Conservation (phyloP, 2,329 filamentous ascomycete genomes). For the Venturia effusa region DNA sequence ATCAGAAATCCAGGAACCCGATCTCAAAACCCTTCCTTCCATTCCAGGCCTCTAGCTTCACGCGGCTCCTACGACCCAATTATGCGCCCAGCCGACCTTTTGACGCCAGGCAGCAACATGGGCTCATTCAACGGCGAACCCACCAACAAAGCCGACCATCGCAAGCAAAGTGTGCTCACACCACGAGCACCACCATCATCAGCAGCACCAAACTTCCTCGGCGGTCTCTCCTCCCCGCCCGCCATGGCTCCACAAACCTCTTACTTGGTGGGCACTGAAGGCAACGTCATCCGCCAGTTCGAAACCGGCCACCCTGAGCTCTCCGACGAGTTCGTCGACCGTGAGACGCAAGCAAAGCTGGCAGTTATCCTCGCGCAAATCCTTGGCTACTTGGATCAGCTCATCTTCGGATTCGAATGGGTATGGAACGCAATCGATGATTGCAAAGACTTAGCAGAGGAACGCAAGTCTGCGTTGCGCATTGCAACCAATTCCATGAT, state of each 20-base stretch:
- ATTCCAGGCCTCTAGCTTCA: conserved; percentile 47
- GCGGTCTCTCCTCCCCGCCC: not conserved
- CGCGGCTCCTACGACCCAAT: conserved; percentile 49
- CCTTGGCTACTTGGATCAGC: not conserved
- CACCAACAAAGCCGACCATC: conserved; percentile 43
- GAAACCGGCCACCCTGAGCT: not conserved
- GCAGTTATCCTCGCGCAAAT: not conserved
- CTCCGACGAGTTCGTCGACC: conserved; percentile 6
- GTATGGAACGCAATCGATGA: not conserved
- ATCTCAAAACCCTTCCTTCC: not conserved
- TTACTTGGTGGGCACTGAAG: conserved; percentile 1
- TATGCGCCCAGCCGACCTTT: conserved; percentile 3
- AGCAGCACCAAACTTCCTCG: not conserved
- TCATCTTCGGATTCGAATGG: not conserved
- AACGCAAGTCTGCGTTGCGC: not conserved
- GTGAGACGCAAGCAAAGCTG: not conserved
- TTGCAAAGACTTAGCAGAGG: not conserved
- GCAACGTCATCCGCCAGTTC: conserved; percentile 2
- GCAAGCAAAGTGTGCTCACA: conserved; percentile 32
- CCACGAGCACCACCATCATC: conserved; percentile 50
- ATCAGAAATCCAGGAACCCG: not conserved
- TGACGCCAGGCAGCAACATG: conserved; percentile 4
- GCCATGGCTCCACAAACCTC: conserved; percentile 3
- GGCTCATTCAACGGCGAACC: not conserved
- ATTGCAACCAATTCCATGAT: not conserved